phyloP scores from a whole-genome alignment of 805 yeast species.

The Sugiyamaella americana region DNA sequence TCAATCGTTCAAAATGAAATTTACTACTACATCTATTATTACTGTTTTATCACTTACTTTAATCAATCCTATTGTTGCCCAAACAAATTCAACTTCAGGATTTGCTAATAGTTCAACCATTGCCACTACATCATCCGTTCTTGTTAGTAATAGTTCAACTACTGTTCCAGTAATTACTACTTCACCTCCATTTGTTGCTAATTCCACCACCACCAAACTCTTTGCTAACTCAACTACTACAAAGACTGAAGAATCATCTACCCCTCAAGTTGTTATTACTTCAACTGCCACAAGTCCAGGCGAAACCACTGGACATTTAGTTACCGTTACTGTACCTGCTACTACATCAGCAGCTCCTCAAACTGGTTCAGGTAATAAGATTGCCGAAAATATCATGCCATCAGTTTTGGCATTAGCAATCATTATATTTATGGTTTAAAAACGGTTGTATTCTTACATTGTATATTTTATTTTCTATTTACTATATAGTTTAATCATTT shows the following conservation, averaged over 20 bases:
- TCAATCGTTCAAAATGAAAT: too few relatives aligned
- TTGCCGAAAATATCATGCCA: background rate
- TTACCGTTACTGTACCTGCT: background rate
- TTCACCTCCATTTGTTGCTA: background rate
- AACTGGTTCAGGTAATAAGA: background rate
- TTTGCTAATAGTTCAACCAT: too few relatives aligned
- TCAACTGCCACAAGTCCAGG: background rate
- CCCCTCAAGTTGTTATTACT: background rate
- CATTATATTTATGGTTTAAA: background rate
- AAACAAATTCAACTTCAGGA: too few relatives aligned
- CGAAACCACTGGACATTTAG: background rate
- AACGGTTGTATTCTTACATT: background rate
- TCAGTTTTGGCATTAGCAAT: background rate
- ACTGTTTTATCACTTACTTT: too few relatives aligned
- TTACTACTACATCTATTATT: too few relatives aligned
- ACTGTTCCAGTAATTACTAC: background rate
- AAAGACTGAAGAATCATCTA: too few relatives aligned
- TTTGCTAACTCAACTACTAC: background rate
- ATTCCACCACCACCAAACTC: background rate
- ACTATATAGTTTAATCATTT: background rate
- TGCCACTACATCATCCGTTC: too few relatives aligned
- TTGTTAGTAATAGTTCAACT: background rate
- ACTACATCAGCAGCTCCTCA: background rate
- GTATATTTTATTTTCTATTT: background rate
- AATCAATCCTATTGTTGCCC: too few relatives aligned